Evolutionary conservation across 225 moss, liverwort and hornwort genomes (phyloP).

Genomic region (Physcomitrium patens): DNA sequence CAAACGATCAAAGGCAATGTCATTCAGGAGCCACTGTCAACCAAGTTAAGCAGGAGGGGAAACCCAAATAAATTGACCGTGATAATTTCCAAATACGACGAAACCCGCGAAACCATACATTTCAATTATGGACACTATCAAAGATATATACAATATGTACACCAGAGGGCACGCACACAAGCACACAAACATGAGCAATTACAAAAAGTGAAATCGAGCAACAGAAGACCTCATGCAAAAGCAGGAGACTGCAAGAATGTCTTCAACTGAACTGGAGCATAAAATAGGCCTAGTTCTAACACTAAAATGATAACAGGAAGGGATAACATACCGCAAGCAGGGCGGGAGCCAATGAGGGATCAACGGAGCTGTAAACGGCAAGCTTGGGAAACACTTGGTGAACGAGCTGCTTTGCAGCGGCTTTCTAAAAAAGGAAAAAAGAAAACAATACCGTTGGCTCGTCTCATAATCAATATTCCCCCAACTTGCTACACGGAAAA

Average conservation of each 20-base stretch:
- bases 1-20: constrained; percentile 26
- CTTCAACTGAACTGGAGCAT: background rate
- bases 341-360: constrained; percentile 95
- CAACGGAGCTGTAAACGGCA: constrained; percentile 98
- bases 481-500: constrained; percentile 5
- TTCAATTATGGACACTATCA: background rate
- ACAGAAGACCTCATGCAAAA: constrained; percentile 23
- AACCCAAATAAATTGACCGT: background rate
- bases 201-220: constrained; percentile 16
- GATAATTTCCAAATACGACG: background rate
- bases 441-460: too few species aligned
- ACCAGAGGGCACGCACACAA: constrained; percentile 12
- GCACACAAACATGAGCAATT: constrained; percentile 6
- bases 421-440: constrained; percentile 58
- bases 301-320: background rate
- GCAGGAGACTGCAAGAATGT: constrained; percentile 10
- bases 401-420: constrained; percentile 87
- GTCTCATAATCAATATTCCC: background rate
- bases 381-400: constrained; percentile 96
- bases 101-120: constrained; percentile 21
- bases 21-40: constrained; percentile 26
- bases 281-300: constrained; percentile 18
- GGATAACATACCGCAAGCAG: constrained; percentile 72
- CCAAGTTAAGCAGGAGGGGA: background rate
- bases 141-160: constrained; percentile 22